Evolutionary conservation across 1,139 yeast genomes (phyloP), one percentile per base, ranked within the genome.

Genomic region (Suhomyces taliae): DNA sequence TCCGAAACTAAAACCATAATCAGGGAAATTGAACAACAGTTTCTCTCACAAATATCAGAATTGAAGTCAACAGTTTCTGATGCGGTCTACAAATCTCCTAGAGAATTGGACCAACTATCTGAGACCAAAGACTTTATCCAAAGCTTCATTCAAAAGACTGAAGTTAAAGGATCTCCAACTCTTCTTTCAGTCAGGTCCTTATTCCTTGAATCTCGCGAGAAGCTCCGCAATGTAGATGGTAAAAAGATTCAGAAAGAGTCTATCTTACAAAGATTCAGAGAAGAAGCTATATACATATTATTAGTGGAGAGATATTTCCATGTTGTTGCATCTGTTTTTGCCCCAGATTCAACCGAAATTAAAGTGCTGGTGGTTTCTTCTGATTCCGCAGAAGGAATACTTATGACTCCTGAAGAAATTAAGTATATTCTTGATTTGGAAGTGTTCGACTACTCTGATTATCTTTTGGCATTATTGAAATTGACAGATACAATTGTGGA

Each of bases 401-500:
- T 64, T 11, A 48, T 58, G 47, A 55, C 62, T 2, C 67, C 68
- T 1, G 41, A 41, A 6, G 62, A 61, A 35, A 45, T 62, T n/a
- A 33, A 37, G 9, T 27, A 27, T n/a, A 15, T 51, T 5, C 50
- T 64, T 37, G 46, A 44, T 1, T 38, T 52, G 10, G 53, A 49
- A 6, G 45, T 48, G 14, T 38, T 62, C 8, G 65, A 63, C 45
- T 65, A 63, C 47, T 47, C 49, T 11, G 51, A 55, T 40, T 67
- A 67, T 43, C 53, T 67, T 29, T 40, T 64, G 37, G 61, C 65
- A 2, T 48, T 66, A 34, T 55, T 67, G 44, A 54, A 55, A 33
- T 49, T 67, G 37, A 57, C 57, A 8, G 71, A 67, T 11, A 45
- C 53, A n/a, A 53, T 65, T 15, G 67, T 60, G 11, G 70, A 66